Evolutionary conservation across 202 grass and related monocot species (phyloP).

Genomic region (Schoenoplectus triqueter): DNA sequence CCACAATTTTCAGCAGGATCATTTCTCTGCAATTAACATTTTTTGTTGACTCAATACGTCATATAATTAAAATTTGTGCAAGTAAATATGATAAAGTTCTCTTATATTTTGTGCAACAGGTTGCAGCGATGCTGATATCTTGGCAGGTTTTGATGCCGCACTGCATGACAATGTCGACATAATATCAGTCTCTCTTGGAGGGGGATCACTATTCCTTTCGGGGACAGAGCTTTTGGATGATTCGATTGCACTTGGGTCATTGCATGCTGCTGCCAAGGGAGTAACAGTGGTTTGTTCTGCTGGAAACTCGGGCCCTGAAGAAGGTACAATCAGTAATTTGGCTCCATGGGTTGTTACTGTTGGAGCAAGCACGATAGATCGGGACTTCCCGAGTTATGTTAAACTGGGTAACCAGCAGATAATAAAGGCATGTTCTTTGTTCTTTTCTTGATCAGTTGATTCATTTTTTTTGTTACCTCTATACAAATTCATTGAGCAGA

Average conservation of each 20-base stretch:
- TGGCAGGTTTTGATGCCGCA: slow-evolving; percentile 73
- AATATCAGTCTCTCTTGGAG: slow-evolving; percentile 71
- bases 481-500: neutral
- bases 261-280: slow-evolving; percentile 57
- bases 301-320: slow-evolving; percentile 61
- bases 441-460: neutral
- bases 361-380: slow-evolving; percentile 76
- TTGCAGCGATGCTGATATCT: slow-evolving; percentile 76
- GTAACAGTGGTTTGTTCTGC: slow-evolving; percentile 72
- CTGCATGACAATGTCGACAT: slow-evolving; percentile 77
- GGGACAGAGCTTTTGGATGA: slow-evolving; percentile 46
- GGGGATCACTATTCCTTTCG: slow-evolving; percentile 33
- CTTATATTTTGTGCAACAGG: neutral
- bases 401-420: slow-evolving; percentile 59
- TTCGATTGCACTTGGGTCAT: slow-evolving; percentile 64
- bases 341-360: slow-evolving; percentile 81
- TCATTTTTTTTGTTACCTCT: neutral
- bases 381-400: slow-evolving; percentile 61
- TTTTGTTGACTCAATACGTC: neutral
- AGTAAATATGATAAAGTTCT: neutral
- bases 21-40: neutral
- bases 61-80: neutral
- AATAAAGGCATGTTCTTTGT: slow-evolving; percentile 44
- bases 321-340: slow-evolving; percentile 42
- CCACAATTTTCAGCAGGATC: neutral